Conservation (phyloP, 306 rosid species). For the Malus sieversii region DNA sequence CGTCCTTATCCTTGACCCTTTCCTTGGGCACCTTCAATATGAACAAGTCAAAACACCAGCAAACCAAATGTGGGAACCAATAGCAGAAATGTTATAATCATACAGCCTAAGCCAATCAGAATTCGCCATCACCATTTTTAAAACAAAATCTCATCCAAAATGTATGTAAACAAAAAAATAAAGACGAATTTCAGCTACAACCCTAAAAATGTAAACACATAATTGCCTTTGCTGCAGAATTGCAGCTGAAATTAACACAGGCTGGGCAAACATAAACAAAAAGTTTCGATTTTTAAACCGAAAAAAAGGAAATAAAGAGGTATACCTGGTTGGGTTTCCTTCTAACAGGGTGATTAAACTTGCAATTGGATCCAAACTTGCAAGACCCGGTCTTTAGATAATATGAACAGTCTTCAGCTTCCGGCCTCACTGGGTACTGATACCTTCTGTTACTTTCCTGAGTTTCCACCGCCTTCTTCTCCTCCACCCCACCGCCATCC, state of each 20-base stretch:
- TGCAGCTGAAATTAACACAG: not conserved
- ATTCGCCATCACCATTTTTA: not conserved
- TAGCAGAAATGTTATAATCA: not conserved
- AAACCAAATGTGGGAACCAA: constrained; percentile 15
- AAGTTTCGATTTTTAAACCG: not conserved
- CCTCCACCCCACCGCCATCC: constrained; percentile 20
- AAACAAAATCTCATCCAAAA: not conserved
- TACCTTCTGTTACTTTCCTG: constrained; percentile 13
- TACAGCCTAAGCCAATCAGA: not conserved
- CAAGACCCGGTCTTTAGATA: constrained; percentile 82
- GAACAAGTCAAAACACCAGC: constrained; percentile 13
- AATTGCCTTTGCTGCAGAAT: not conserved
- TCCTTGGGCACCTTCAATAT: constrained; percentile 48
- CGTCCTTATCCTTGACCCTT: constrained; percentile 50
- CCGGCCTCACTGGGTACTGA: constrained; percentile 77
- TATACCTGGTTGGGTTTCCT: constrained; percentile 55
- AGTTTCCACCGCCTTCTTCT: constrained; percentile 13
- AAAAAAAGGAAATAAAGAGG: not conserved
- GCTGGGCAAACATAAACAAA: not conserved
- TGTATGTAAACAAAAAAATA: not conserved
- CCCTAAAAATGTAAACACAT: not conserved
- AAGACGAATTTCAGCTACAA: not conserved
- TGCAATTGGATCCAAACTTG: constrained; percentile 85
- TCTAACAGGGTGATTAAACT: constrained; percentile 74
- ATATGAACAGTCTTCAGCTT: constrained; percentile 83